Conservation (phyloP, 108 stramenopile genomes). For the Skeletonema grethae region DNA sequence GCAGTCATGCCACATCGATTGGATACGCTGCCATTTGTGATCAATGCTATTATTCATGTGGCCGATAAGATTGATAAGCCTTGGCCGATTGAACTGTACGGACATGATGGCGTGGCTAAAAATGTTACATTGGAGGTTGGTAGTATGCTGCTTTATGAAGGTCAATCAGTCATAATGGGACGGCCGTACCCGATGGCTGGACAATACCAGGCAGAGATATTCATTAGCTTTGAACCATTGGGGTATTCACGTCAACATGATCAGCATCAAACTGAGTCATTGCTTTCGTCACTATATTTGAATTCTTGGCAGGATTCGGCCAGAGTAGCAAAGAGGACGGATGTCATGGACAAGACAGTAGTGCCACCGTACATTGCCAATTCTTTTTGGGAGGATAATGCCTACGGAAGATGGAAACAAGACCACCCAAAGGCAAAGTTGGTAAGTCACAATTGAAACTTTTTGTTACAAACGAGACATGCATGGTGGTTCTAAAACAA, state of each 20-base stretch:
- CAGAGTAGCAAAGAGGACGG: neutral
- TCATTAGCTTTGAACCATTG: conserved; percentile 74
- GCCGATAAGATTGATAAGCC: conserved; percentile 84
- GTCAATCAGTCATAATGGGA: conserved; percentile 87
- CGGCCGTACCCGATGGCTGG: conserved; percentile 86
- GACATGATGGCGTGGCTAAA: conserved; percentile 79
- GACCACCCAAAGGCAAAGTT: neutral
- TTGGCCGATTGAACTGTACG: conserved; percentile 89
- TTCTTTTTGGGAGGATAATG: neutral
- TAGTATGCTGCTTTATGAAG: conserved; percentile 86
- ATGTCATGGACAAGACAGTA: neutral
- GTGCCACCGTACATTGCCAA: neutral
- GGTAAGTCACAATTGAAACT: neutral
- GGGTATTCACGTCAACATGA: neutral
- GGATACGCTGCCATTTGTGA: conserved; percentile 85
- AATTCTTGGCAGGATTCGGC: neutral
- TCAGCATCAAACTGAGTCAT: neutral
- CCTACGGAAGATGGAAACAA: neutral
- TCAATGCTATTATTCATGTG: conserved; percentile 88
- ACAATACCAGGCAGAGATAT: conserved; percentile 82
- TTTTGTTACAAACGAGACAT: neutral
- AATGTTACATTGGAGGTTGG: conserved; percentile 95
- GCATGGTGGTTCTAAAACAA: neutral
- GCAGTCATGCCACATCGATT: conserved; percentile 82
- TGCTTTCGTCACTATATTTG: neutral